phyloP scores from a whole-genome alignment of 2,329 filamentous ascomycete genomes.

The Didymella pinodella region DNA sequence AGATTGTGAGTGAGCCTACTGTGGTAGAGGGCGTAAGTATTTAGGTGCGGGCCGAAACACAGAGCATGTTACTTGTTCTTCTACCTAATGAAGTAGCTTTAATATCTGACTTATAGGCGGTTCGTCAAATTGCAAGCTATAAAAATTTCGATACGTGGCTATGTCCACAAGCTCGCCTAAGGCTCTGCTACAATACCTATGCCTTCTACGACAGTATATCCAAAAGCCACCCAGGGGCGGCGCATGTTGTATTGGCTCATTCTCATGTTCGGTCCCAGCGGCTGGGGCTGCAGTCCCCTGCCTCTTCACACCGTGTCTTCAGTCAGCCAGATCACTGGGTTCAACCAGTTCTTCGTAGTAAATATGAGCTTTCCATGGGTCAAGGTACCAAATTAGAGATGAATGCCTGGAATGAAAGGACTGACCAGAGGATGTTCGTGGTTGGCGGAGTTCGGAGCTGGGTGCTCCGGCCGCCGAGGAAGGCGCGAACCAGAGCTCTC shows the following conservation, averaged over 20 bases:
- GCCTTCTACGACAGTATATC: no score
- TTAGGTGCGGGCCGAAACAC: no score
- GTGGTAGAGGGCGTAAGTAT: no score
- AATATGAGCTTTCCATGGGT: background rate
- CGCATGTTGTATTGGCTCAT: background rate
- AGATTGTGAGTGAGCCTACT: background rate
- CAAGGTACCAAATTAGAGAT: background rate
- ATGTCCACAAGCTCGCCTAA: no score
- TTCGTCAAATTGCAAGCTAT: no score
- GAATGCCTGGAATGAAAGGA: background rate
- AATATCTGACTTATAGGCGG: no score
- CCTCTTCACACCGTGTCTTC: background rate
- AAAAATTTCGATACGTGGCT: no score
- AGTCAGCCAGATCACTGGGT: background rate
- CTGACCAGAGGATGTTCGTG: background rate
- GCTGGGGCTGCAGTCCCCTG: conserved; percentile 2
- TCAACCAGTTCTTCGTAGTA: background rate
- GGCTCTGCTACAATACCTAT: no score
- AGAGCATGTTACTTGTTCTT: no score
- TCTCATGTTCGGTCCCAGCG: background rate
- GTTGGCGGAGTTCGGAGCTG: conserved; percentile 9
- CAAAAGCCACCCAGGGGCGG: background rate
- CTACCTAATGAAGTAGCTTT: no score
- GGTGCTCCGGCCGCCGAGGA: conserved; percentile 12
- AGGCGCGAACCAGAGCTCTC: conserved; percentile 17